Evolutionary conservation across 441 rosid genomes (phyloP).

Genomic region (Dalechampia spathulata): DNA sequence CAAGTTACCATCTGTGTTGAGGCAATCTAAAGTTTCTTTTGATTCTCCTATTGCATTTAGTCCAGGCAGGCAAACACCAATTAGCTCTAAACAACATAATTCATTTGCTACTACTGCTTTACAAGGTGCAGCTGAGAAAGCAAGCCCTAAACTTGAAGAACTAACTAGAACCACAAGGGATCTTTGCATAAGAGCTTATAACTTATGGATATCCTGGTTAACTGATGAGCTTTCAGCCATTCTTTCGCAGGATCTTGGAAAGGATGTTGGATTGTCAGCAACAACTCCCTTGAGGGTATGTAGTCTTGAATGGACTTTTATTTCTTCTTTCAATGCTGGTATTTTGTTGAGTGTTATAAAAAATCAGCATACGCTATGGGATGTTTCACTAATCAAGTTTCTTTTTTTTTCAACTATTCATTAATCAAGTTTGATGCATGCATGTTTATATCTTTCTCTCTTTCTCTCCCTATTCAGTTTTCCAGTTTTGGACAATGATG

Average conservation of each 20-base stretch:
- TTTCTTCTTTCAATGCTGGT: background rate
- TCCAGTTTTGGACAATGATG: too few relatives aligned
- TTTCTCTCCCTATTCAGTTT: too few relatives aligned
- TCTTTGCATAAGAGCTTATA: conserved; percentile 79
- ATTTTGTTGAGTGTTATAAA: background rate
- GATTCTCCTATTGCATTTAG: conserved; percentile 39
- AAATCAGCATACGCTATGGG: background rate
- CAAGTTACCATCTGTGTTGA: conserved; percentile 55
- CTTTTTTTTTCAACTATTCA: too few relatives aligned
- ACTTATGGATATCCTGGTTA: conserved; percentile 90
- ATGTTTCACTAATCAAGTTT: too few relatives aligned
- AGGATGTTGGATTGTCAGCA: conserved; percentile 81
- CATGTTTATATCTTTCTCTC: too few relatives aligned
- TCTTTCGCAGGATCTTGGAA: conserved; percentile 58
- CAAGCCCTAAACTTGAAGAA: conserved; percentile 74
- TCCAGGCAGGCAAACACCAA: conserved; percentile 42
- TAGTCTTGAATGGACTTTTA: conserved; percentile 6
- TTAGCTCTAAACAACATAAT: conserved; percentile 57
- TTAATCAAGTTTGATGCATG: too few relatives aligned
- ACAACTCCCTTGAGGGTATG: conserved; percentile 76
- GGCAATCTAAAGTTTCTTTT: conserved; percentile 45
- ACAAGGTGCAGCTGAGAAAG: conserved; percentile 76
- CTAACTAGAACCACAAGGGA: conserved; percentile 52
- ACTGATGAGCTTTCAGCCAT: conserved; percentile 74
- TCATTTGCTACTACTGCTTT: conserved; percentile 77